Evolutionary conservation across 768 basidiomycete species (phyloP).

Genomic region (Tephrocybe rancida): DNA sequence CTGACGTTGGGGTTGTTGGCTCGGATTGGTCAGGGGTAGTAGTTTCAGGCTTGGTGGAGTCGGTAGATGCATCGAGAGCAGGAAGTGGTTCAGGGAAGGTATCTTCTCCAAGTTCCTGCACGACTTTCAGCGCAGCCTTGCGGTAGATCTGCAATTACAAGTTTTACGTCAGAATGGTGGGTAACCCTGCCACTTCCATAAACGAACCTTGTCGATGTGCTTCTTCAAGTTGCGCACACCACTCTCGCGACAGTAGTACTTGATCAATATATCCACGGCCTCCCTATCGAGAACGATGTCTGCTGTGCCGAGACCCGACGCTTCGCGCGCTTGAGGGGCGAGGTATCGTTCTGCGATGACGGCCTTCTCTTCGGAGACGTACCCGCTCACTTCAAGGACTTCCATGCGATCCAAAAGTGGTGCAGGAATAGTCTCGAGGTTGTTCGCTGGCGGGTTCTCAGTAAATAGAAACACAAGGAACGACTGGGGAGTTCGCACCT

Average conservation of each 20-base stretch:
- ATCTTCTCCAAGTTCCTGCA: conserved; percentile 88
- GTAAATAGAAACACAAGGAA: neutral
- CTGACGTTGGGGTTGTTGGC: conserved; percentile 7
- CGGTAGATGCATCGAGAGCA: conserved; percentile 16
- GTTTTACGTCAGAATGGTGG: neutral
- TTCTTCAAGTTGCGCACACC: conserved; percentile 98
- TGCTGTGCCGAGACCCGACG: conserved; percentile 82
- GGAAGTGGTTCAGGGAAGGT: conserved; percentile 70
- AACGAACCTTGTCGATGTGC: conserved; percentile 90
- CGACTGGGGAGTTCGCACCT: conserved; percentile 7
- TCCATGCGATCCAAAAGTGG: conserved; percentile 96
- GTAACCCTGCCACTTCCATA: neutral
- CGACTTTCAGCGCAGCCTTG: conserved; percentile 91
- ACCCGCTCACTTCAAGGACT: conserved; percentile 92
- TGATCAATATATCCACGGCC: conserved; percentile 87
- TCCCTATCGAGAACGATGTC: conserved; percentile 78
- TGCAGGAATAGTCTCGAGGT: conserved; percentile 91
- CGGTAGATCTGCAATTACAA: conserved; percentile 76
- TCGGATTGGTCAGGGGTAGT: conserved; percentile 53
- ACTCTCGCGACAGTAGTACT: conserved; percentile 97
- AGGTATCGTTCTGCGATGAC: conserved; percentile 88
- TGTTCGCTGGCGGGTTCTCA: conserved; percentile 59
- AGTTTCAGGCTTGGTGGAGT: conserved; percentile 16
- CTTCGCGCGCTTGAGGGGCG: conserved; percentile 90
- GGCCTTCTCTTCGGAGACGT: conserved; percentile 91